Evolutionary conservation across 768 basidiomycete species (phyloP).

Genomic region (Hygrophorus russula): DNA sequence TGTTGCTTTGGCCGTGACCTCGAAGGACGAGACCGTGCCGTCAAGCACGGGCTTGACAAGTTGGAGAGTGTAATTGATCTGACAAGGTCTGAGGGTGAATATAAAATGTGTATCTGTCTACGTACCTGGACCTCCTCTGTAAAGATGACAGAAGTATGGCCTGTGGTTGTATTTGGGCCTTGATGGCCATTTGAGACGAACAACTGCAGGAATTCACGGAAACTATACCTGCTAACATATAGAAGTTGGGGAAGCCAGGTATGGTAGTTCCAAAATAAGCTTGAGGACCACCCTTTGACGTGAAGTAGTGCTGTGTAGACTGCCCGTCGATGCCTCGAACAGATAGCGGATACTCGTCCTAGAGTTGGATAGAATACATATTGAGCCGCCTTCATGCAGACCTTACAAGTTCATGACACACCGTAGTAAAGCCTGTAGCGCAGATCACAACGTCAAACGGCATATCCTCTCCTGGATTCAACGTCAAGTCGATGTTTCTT

Average conservation of each 20-base stretch:
- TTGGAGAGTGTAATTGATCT: conserved; percentile 32
- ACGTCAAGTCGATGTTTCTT: neutral
- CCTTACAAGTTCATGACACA: conserved; percentile 7
- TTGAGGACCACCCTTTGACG: conserved; percentile 26
- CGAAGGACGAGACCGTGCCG: conserved; percentile 21
- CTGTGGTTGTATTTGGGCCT: conserved; percentile 33
- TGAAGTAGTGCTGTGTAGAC: conserved; percentile 30
- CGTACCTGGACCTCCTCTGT: conserved; percentile 31
- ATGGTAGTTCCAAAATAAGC: conserved; percentile 33
- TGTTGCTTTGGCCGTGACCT: conserved; percentile 24
- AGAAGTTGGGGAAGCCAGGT: conserved; percentile 38
- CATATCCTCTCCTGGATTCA: conserved; percentile 18
- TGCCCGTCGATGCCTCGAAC: conserved; percentile 19
- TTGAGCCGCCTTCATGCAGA: neutral
- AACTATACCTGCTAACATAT: conserved; percentile 23
- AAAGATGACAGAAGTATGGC: conserved; percentile 33
- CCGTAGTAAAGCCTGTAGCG: conserved; percentile 25
- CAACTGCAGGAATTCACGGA: neutral
- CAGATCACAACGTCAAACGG: conserved; percentile 28
- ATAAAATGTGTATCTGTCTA: neutral
- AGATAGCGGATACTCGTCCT: conserved; percentile 24
- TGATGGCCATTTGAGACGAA: neutral
- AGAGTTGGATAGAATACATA: neutral
- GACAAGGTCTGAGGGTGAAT: neutral
- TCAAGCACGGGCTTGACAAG: conserved; percentile 29